Evolutionary conservation across 169 alveolate genomes (phyloP), one percentile per base, ranked within the genome.

Genomic region (Plasmodium coatneyi): DNA sequence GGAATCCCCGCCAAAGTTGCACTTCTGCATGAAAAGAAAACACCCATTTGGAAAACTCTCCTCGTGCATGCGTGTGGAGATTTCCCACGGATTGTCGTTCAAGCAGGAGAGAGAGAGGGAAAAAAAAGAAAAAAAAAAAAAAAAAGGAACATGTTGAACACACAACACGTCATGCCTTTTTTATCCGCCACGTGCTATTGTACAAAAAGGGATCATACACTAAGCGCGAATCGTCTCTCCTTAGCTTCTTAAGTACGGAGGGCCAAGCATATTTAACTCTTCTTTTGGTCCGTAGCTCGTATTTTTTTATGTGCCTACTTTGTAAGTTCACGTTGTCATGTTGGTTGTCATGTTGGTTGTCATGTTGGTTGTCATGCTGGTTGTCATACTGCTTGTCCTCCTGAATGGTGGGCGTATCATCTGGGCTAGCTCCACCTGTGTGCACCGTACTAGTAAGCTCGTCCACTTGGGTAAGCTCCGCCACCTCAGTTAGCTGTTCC

Each of bases 131-230:
- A 56, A 56, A 56, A 32, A 32, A 32, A 32, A 32, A 60, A 19
- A n/a, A 60, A 60, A 60, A 19, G 36, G 74, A 5, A 5, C 2
- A 60, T 19, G 16, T 0, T 60, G 32, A n/a, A 60, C 34, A 19
- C 28, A 4, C 12, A 78, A 41, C 3, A 0, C 36, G 52, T 74
- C 80, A 84, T 0, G 46, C 71, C 32, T 70, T 89, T 60, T 80
- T 89, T 79, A 89, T 89, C 34, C 71, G 70, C 94, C 94, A 89
- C 3, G 90, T 89, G 2, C 71, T 89, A 66, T 89, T 89, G 25
- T 89, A 89, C 30, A 60, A 56, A 80, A 89, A 89, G 14, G 94
- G 94, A 43, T 89, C 94, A 43, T 79, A 89, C 41, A 89, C 82
- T 34, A 41, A 80, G 32, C 94, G 30, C 36, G 90, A 78, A 19